Conservation (phyloP, 805 yeast species). For the Debaryomyces castellii region DNA sequence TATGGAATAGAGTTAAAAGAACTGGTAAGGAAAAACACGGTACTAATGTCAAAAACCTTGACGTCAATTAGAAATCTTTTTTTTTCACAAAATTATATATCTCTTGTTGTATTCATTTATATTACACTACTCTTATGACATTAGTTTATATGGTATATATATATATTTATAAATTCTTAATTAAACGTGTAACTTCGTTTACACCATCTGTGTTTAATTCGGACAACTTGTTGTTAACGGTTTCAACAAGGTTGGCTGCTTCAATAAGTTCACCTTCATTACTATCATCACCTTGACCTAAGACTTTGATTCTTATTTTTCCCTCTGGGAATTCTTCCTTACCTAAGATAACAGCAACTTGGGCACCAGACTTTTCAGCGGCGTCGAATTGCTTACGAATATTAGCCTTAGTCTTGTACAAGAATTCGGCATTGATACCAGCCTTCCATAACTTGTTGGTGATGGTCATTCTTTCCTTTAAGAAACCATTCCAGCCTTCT, state of each 20-base stretch:
- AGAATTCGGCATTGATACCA: conserved; percentile 87
- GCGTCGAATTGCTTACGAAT: conserved; percentile 96
- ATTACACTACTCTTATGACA: neutral
- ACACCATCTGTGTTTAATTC: conserved; percentile 51
- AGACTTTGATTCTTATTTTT: conserved; percentile 76
- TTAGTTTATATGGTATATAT: neutral
- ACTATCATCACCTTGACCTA: conserved; percentile 82
- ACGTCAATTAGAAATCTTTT: conserved; percentile 5
- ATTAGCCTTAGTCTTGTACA: conserved; percentile 91
- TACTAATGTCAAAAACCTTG: conserved; percentile 16
- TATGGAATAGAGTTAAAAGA: conserved; percentile 84
- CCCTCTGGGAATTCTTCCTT: conserved; percentile 89
- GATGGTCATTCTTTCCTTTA: conserved; percentile 86
- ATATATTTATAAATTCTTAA: conserved; percentile 47
- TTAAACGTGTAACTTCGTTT: conserved; percentile 62
- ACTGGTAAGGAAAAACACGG: conserved; percentile 39
- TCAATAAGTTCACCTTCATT: conserved; percentile 83
- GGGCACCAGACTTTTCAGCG: conserved; percentile 92
- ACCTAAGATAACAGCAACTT: conserved; percentile 88
- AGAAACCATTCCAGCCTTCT: conserved; percentile 89
- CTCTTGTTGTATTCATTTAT: neutral
- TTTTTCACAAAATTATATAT: neutral
- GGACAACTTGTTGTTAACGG: conserved; percentile 40
- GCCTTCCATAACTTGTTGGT: conserved; percentile 83
- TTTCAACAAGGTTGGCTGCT: conserved; percentile 56